Percentiles rank a stretch among this genome's conserved stretches.
Evolutionary conservation across 805 yeast genomes (phyloP).

Genomic region (Wickerhamomyces rabaulensis): DNA sequence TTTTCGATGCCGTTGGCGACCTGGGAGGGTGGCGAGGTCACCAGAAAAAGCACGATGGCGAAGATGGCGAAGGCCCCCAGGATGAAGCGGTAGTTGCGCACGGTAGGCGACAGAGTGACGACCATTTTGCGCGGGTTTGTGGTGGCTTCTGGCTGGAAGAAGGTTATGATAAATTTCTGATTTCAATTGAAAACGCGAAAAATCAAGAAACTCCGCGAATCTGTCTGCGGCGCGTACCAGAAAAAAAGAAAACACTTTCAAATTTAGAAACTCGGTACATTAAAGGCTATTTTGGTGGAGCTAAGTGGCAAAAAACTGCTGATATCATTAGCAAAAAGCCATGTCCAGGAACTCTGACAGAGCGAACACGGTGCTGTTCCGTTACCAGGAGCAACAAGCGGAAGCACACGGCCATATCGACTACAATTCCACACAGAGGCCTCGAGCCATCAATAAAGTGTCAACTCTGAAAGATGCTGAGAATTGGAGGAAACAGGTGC

Average conservation of each 20-base stretch:
- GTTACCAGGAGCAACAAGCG: slow-evolving; percentile 60
- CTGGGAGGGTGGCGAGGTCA: slow-evolving; percentile 40
- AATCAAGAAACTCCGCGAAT: background rate
- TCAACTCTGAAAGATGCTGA: slow-evolving; percentile 58
- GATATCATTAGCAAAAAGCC: background rate
- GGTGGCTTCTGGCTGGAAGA: background rate
- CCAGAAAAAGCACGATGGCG: slow-evolving; percentile 44
- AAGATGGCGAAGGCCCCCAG: slow-evolving; percentile 47
- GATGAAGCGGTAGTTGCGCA: slow-evolving; percentile 47
- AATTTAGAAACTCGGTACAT: too few species aligned
- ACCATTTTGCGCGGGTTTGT: background rate
- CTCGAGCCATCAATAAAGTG: slow-evolving; percentile 51
- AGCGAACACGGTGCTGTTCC: slow-evolving; percentile 63
- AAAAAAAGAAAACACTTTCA: too few species aligned
- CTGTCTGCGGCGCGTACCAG: background rate
- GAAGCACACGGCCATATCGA: slow-evolving; percentile 55
- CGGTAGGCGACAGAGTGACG: slow-evolving; percentile 20
- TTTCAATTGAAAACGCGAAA: background rate
- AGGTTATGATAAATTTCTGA: background rate
- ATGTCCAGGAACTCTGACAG: slow-evolving; percentile 80
- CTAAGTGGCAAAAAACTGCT: too few species aligned
- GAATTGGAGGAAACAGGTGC: slow-evolving; percentile 57
- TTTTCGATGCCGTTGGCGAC: slow-evolving; percentile 30
- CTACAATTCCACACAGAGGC: slow-evolving; percentile 52
- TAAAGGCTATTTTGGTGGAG: too few species aligned